Evolutionary conservation across 768 basidiomycete species (phyloP).

Genomic region (Cantharellus anzutake): DNA sequence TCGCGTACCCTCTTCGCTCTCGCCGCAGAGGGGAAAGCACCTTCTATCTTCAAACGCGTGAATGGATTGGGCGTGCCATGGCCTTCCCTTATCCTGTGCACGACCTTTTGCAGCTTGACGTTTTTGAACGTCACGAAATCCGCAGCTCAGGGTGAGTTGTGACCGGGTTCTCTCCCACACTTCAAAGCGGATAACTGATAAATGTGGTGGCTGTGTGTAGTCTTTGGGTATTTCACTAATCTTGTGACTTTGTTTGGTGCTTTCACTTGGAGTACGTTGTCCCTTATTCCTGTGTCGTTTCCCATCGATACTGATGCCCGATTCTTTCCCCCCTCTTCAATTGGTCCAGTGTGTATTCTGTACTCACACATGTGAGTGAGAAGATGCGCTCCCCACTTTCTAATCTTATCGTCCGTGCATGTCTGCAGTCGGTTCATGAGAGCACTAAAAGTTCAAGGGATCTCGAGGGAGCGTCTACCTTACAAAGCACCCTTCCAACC

Average conservation of each 20-base stretch:
- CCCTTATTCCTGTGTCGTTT: not conserved
- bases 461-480: constrained; percentile 24
- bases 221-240: constrained; percentile 24
- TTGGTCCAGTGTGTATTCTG: constrained; percentile 27
- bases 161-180: too few species aligned
- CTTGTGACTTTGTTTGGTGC: constrained; percentile 25
- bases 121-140: constrained; percentile 37
- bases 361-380: constrained; percentile 41
- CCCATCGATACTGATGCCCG: not conserved
- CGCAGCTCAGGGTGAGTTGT: constrained; percentile 27
- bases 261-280: constrained; percentile 16
- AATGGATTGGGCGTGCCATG: constrained; percentile 15
- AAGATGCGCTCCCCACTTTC: not conserved
- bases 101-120: constrained; percentile 33
- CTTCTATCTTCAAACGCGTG: constrained; percentile 11
- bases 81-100: constrained; percentile 31
- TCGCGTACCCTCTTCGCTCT: constrained; percentile 11
- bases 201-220: too few species aligned
- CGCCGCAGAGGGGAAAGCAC: constrained; percentile 12
- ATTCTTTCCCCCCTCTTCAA: too few species aligned
- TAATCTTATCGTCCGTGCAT: constrained; percentile 11
- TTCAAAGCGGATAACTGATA: too few species aligned
- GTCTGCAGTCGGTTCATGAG: constrained; percentile 27
- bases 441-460: constrained; percentile 27
- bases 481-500: constrained; percentile 20